Conservation (phyloP, 2,329 filamentous ascomycete genomes). For the Fusarium sambucinum region DNA sequence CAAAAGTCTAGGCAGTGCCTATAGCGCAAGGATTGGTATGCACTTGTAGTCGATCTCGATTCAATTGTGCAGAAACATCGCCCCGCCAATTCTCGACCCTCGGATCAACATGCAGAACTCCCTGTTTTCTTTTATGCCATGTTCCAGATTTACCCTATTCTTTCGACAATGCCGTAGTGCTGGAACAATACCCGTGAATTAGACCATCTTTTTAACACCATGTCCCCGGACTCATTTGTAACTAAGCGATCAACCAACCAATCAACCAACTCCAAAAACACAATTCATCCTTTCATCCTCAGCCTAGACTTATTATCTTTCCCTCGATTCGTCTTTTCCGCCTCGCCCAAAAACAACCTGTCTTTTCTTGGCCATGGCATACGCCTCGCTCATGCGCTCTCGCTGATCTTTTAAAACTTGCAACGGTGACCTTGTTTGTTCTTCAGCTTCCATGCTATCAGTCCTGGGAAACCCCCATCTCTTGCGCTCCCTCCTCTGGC, state of each 20-base stretch:
- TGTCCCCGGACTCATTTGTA: background rate
- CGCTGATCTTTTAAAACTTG: conserved; percentile 32
- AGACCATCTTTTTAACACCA: background rate
- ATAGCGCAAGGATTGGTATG: conserved; percentile 2
- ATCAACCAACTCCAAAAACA: conserved; percentile 8
- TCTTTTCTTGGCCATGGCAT: conserved; percentile 26
- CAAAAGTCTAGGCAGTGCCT: background rate
- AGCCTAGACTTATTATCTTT: background rate
- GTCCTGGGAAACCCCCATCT: conserved; percentile 34
- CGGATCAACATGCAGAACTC: conserved; percentile 21
- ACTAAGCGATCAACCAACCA: background rate
- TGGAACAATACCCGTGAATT: conserved; percentile 13
- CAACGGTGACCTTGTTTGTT: conserved; percentile 23
- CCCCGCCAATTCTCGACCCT: conserved; percentile 10
- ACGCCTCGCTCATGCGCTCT: conserved; percentile 28
- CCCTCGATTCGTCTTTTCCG: conserved; percentile 17
- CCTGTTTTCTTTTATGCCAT: background rate
- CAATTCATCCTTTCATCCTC: background rate
- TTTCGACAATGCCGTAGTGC: conserved; percentile 24
- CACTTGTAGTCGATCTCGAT: conserved; percentile 9
- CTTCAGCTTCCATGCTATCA: conserved; percentile 30
- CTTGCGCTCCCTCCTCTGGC: conserved; percentile 21
- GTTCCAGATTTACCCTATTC: background rate
- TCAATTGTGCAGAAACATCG: background rate
- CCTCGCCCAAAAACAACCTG: conserved; percentile 18